These are phyloP conservation scores for Meyerozyma elateridarum DNA, from an alignment of 1,139 yeast species.

Conservation along the genomic window DNA sequence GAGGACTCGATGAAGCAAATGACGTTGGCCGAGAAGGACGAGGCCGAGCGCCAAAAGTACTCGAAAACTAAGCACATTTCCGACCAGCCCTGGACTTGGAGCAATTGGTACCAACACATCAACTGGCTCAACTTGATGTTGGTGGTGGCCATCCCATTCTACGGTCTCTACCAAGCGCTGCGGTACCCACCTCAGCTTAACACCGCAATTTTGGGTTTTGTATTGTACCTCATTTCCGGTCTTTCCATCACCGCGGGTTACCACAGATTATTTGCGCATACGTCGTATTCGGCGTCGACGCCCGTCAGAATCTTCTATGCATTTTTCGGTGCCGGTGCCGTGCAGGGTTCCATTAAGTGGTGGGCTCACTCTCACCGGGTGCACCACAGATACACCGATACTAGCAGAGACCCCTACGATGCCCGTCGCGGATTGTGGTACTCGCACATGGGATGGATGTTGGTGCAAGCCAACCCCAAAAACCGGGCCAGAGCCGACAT, in stretches of 20 bases:
- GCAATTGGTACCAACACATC: slow-evolving; percentile 82
- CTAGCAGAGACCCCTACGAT: slow-evolving; percentile 94
- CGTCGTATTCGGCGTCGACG: slow-evolving; percentile 70
- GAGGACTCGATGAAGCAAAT: slow-evolving; percentile 43
- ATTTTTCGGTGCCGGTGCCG: slow-evolving; percentile 89
- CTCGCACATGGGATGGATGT: slow-evolving; percentile 98
- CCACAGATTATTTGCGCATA: slow-evolving; percentile 86
- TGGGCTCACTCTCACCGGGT: slow-evolving; percentile 98
- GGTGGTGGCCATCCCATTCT: slow-evolving; percentile 65
- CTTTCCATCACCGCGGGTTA: slow-evolving; percentile 94
- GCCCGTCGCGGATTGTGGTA: slow-evolving; percentile 95
- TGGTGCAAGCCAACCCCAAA: slow-evolving; percentile 88
- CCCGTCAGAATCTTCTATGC: slow-evolving; percentile 75
- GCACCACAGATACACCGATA: slow-evolving; percentile 97
- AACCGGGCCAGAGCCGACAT: slow-evolving; percentile 95
- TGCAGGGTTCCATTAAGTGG: slow-evolving; percentile 97
- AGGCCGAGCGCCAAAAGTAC: slow-evolving; percentile 44
- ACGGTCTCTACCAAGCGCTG: slow-evolving; percentile 54
- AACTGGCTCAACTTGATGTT: slow-evolving; percentile 91
- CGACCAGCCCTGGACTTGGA: slow-evolving; percentile 84
- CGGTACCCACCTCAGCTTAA: slow-evolving; percentile 49
- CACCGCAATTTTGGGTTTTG: slow-evolving; percentile 56
- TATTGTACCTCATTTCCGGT: slow-evolving; percentile 71
- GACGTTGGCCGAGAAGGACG: slow-evolving; percentile 46
- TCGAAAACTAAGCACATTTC: slow-evolving; percentile 64